Conservation (phyloP, 2,329 filamentous ascomycete species). For the Botrytis galanthina region DNA sequence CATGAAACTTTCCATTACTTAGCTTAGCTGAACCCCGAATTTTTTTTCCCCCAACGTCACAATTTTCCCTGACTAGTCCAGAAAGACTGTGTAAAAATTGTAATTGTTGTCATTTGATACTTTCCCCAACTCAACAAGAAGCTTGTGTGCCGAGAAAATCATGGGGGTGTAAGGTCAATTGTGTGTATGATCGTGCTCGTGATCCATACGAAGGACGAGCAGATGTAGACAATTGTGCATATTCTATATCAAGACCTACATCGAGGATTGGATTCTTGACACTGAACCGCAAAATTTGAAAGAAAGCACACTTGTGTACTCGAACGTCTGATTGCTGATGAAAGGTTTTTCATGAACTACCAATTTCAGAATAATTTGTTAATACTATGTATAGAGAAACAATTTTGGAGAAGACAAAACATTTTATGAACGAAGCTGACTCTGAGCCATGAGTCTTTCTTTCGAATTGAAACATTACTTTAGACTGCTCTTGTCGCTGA, state of each 20-base stretch:
- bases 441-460: not conserved
- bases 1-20: too few relatives aligned
- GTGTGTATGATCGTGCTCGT: not conserved
- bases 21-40: not conserved
- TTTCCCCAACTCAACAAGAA: not conserved
- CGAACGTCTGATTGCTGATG: not conserved
- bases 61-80: not conserved
- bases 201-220: not conserved
- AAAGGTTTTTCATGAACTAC: not conserved
- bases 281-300: not conserved
- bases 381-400: not conserved
- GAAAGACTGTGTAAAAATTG: not conserved
- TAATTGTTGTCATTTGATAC: not conserved
- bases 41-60: not conserved
- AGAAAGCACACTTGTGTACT: not conserved
- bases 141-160: not conserved
- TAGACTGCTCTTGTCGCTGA: not conserved
- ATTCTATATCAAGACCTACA: not conserved
- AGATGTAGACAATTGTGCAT: not conserved
- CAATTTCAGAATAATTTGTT: not conserved
- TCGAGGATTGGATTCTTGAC: not conserved
- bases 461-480: not conserved
- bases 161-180: not conserved
- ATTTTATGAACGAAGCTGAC: not conserved
- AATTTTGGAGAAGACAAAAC: not conserved